Evolutionary conservation across 345 rosid genomes (phyloP), one percentile per base, ranked within the genome.

Genomic region (Salix viminalis): DNA sequence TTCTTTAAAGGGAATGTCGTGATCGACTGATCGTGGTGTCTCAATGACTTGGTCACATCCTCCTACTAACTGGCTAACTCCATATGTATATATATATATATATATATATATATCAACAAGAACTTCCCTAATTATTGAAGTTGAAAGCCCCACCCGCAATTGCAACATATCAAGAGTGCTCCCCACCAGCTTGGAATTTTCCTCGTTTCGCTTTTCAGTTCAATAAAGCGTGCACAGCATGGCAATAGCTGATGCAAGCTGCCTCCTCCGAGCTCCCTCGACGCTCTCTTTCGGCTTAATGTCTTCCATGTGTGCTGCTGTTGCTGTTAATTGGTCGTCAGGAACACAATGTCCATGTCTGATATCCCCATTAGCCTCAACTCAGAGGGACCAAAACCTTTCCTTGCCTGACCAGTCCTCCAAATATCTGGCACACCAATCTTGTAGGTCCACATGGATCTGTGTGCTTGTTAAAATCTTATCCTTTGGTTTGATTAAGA

Each of bases 1-100:
- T 79, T 82, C 83, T 81, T 61, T 24, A 74, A 65, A 78, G 60
- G 75, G 81, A 74, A 79, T 81, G 75, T 48, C 76, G 86, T 81
- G 86, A 72, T 16, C 76, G 70, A 73, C 61, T 81, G 86, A 72
- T 16, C 76, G 70, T 76, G 69, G 77, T 84, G 79, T 77, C 67
- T 82, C 81, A 81, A 82, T 46, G 52, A 46, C 52, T 83, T 79
- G 56, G 89, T 86, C 87, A 76, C 84, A 81, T 86, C 84, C 44
- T 39, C n/a, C 7, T 41, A 11, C 46, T 10, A 10, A 11, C 46
- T 11, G 14, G 13, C 46, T 36, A 71, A 70, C 70, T 82, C 72
- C 72, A 64, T 71, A 70, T 66, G 32, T 7, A 52, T 73, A 30
- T 30, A 30, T 30, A 28, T 28, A 28, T 28, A 28, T 28, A 28